Conservation (phyloP, 176 grass and related monocot species). For the Aechmea fasciata region DNA sequence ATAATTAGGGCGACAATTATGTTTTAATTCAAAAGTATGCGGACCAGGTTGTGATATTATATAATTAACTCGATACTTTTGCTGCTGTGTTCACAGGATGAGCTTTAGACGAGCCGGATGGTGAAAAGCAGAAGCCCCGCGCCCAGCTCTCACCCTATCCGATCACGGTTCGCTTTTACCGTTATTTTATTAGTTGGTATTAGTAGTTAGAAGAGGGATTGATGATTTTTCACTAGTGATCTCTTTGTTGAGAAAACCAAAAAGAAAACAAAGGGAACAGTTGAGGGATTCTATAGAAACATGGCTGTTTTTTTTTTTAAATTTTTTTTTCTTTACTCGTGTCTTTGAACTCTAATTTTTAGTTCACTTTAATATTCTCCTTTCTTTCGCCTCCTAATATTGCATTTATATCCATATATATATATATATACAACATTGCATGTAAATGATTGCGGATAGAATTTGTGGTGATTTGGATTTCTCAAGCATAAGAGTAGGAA, state of each 20-base stretch:
- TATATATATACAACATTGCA: too few species aligned
- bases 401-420: too few species aligned
- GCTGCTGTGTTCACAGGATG: slow-evolving; percentile 4
- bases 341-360: neutral
- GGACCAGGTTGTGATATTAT: too few species aligned
- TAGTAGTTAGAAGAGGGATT: neutral
- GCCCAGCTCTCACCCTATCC: neutral
- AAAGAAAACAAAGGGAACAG: neutral
- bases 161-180: neutral
- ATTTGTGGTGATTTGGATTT: too few species aligned
- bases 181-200: neutral
- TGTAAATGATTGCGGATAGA: too few species aligned
- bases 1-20: too few species aligned
- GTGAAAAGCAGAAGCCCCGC: too few species aligned
- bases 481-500: too few species aligned
- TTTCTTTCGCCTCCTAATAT: neutral
- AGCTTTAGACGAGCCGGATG: slow-evolving; percentile 10
- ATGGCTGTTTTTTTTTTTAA: neutral
- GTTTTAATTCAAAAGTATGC: too few species aligned
- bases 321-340: neutral
- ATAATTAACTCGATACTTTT: neutral
- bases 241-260: neutral
- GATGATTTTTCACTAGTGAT: neutral
- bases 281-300: neutral
- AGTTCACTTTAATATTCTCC: neutral